phyloP scores from a whole-genome alignment of 2,329 filamentous ascomycete genomes.

The Paramyrothecium roridum region DNA sequence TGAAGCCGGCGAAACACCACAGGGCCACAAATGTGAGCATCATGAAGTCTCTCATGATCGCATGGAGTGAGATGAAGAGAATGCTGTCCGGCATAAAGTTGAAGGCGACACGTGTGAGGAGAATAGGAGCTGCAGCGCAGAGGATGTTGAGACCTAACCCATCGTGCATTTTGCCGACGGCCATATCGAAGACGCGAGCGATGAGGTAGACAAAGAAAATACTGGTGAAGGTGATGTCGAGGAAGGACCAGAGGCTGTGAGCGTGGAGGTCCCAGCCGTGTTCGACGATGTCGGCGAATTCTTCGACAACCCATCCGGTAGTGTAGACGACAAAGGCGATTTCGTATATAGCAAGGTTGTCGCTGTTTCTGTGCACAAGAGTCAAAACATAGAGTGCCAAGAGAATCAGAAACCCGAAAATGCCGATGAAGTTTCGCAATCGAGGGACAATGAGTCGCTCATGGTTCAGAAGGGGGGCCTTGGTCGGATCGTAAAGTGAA shows the following conservation, averaged over 20 bases:
- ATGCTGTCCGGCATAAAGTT: conserved; percentile 73
- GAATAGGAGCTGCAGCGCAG: conserved; percentile 64
- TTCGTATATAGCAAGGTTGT: conserved; percentile 47
- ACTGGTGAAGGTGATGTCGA: conserved; percentile 65
- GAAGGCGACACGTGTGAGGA: conserved; percentile 69
- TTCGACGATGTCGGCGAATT: conserved; percentile 62
- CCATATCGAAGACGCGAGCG: conserved; percentile 55
- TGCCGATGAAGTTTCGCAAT: conserved; percentile 63
- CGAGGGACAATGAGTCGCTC: conserved; percentile 69
- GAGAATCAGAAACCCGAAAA: conserved; percentile 62
- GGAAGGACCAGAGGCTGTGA: conserved; percentile 72
- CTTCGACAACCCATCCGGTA: conserved; percentile 65
- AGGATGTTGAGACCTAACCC: conserved; percentile 62
- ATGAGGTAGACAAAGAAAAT: conserved; percentile 62
- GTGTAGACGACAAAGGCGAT: conserved; percentile 61
- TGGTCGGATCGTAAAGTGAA: conserved; percentile 64
- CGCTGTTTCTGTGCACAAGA: conserved; percentile 55
- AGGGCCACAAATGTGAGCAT: conserved; percentile 63
- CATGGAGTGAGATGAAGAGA: conserved; percentile 69
- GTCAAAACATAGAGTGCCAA: conserved; percentile 60
- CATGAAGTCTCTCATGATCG: conserved; percentile 73
- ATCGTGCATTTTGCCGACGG: conserved; percentile 34
- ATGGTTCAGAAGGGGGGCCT: conserved; percentile 66
- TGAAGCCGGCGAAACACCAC: conserved; percentile 69
- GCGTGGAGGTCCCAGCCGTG: conserved; percentile 67